Conservation (phyloP, 2,329 filamentous ascomycete genomes). For the Stemphylium lycopersici region DNA sequence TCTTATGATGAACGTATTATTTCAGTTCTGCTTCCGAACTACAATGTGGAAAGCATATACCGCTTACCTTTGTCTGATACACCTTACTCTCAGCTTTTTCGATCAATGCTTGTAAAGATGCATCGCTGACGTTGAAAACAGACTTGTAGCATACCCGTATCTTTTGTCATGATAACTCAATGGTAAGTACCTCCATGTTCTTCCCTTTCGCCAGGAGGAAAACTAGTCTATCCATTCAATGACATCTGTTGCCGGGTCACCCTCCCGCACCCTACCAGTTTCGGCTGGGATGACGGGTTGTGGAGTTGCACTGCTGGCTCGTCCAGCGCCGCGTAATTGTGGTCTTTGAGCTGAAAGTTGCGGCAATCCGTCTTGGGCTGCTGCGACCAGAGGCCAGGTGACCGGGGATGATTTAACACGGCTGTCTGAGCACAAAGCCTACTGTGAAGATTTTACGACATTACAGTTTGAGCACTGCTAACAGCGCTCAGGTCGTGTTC, state of each 20-base stretch:
- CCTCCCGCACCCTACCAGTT: slow-evolving; percentile 71
- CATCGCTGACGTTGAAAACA: slow-evolving; percentile 25
- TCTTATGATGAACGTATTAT: slow-evolving; percentile 51
- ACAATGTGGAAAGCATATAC: slow-evolving; percentile 64
- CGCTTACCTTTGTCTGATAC: slow-evolving; percentile 62
- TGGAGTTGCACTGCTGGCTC: slow-evolving; percentile 66
- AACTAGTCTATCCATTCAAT: slow-evolving; percentile 69
- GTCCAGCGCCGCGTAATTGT: slow-evolving; percentile 55
- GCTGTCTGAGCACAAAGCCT: slow-evolving; percentile 63
- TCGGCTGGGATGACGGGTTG: slow-evolving; percentile 71
- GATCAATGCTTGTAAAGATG: slow-evolving; percentile 1
- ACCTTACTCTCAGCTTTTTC: slow-evolving; percentile 6
- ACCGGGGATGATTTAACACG: slow-evolving; percentile 71
- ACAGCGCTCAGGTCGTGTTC: slow-evolving; percentile 7
- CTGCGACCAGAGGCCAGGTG: slow-evolving; percentile 60
- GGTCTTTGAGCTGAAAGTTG: slow-evolving; percentile 61
- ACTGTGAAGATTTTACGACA: slow-evolving; percentile 10
- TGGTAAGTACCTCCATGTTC: slow-evolving; percentile 32
- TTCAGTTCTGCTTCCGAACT: slow-evolving; percentile 70
- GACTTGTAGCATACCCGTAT: background rate
- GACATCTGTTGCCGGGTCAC: slow-evolving; percentile 70
- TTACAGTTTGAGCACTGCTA: slow-evolving; percentile 16
- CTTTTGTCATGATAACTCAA: background rate
- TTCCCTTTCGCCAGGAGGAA: slow-evolving; percentile 58
- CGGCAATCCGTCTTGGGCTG: slow-evolving; percentile 52